Base-by-base conservation (phyloP, 1,139 yeast species). In the Wickerhamomyces sp. region DNA sequence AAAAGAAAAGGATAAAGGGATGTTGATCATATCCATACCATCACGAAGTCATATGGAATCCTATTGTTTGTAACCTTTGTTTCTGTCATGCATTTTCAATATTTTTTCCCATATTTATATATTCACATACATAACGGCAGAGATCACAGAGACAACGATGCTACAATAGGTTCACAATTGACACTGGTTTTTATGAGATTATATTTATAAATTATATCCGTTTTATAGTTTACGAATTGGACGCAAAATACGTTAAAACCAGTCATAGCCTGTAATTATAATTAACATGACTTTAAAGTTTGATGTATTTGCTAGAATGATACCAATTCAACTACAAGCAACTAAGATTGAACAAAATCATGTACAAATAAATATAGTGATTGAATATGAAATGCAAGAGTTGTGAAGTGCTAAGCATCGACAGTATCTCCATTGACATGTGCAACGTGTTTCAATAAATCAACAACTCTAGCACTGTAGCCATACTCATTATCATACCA, bases 401-500 rank as follows among this genome's bases (percentile, higher is more conserved):
- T 9, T 27, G 6, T 12, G 12, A 18, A 9, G 4, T 7, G 16
- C 15, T 15, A 19, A 16, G 25, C 17, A 18, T 27, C 29, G 15
- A 25, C 20, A 5, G 35, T 4, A 34, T 37, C 40, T 22, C 47
- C 52, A 26, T 36, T 42, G n/a, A 48, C 54, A 28, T 40, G 44
- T 54, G 89, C 87, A 64, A 82, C 83, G 74, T 80, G 84, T 71
- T 81, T 77, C 63, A 83, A 76, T 67, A 84, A 77, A 74, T 84
- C 94, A 55, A 84, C 90, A 59, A 84, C 94, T 81, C 94, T 81
- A 74, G 89, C 81, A 59, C 90, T 81, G 82, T 84, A 84, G 72
- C 92, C 92, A 73, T 68, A 84, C 71, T 84, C 94, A 72, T 84
- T 84, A 70, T 84, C 94, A 78, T 84, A 84, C 94, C 94, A 84